These are phyloP conservation scores for Dictyostelium capitatum DNA, from an alignment of 78 protist genomes.

Conservation along the genomic window DNA sequence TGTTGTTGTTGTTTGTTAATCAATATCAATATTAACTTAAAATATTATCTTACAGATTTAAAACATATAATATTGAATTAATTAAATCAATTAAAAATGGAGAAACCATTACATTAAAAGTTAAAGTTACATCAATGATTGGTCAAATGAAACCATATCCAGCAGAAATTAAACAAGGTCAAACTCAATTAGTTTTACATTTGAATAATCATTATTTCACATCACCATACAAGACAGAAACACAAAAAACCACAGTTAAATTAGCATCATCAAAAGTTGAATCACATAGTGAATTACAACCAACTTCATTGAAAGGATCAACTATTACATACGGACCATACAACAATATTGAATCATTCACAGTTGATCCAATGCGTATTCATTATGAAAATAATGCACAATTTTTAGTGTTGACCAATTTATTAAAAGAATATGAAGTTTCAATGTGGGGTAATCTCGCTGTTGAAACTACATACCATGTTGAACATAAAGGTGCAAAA, in stretches of 20 bases:
- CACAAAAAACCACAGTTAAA: slow-evolving; percentile 82
- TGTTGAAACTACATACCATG: slow-evolving; percentile 82
- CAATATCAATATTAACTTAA: not conserved
- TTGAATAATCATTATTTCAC: slow-evolving; percentile 58
- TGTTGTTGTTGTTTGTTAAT: too few relatives aligned
- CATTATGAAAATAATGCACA: slow-evolving; percentile 90
- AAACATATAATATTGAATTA: slow-evolving; percentile 48
- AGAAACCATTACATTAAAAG: not conserved
- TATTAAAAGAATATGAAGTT: slow-evolving; percentile 82
- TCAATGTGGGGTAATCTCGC: slow-evolving; percentile 90
- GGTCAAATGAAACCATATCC: slow-evolving; percentile 75
- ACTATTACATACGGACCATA: slow-evolving; percentile 90
- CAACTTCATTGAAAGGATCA: slow-evolving; percentile 22
- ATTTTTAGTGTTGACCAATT: slow-evolving; percentile 46
- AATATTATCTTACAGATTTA: slow-evolving; percentile 19
- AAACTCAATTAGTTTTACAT: slow-evolving; percentile 66
- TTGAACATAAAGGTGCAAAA: slow-evolving; percentile 86
- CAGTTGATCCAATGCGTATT: slow-evolving; percentile 39
- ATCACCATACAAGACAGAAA: slow-evolving; percentile 66
- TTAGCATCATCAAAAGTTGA: slow-evolving; percentile 73
- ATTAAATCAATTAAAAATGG: not conserved
- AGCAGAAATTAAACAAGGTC: slow-evolving; percentile 61
- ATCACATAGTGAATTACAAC: slow-evolving; percentile 25
- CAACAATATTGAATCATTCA: slow-evolving; percentile 79
- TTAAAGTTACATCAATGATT: slow-evolving; percentile 34